Base-by-base conservation (phyloP, 768 basidiomycete genomes). In the Lactarius pseudohatsudake region DNA sequence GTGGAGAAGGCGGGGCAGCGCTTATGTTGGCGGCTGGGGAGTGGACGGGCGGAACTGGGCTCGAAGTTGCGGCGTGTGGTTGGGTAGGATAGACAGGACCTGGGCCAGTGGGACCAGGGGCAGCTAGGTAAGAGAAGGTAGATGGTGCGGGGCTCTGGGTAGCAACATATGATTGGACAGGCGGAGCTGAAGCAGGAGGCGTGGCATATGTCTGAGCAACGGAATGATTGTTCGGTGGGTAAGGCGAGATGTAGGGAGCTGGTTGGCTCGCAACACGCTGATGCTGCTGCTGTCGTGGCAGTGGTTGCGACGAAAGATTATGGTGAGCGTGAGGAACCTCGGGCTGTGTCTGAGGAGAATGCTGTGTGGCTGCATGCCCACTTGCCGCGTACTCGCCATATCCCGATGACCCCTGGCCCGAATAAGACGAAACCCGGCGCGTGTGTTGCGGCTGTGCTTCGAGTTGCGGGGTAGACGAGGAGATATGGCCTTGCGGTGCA, bases 271-370 rank as follows among this genome's bases (percentile, higher is more conserved):
- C n/a, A 2, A 18, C 38, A n/a, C 56, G 36, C 32, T 58, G 65
- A 11, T 62, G 57, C 22, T 57, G 61, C 13, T 7, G 38, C 5
- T 38, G 57, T 4, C 58, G 65, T 34, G 47, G n/a, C 20, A 53
- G 55, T 53, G 36, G 13, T 50, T 43, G 45, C n/a, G 41, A 2
- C 10, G 59, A 32, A 28, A 55, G 26, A 61, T 43, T 28, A 30
- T 60, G 40, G 40, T 30, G 64, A 50, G 36, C 38, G 28, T 57
- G 55, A n/a, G 64, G 5, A 28, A 32, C 34, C 20, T 65, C 59
- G 16, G 54, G 55, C 47, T 65, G 67, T 66, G 38, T 16, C 36
- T 66, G 64, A 57, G 64, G 57, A 36, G 26, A 45, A 47, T 62
- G 66, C 62, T 59, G 66, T 13, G 62, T 28, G 38, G 22, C n/a